Evolutionary conservation across 2,329 filamentous ascomycete genomes (phyloP), one percentile per base, ranked within the genome.

Genomic region (Colletotrichum lentis): DNA sequence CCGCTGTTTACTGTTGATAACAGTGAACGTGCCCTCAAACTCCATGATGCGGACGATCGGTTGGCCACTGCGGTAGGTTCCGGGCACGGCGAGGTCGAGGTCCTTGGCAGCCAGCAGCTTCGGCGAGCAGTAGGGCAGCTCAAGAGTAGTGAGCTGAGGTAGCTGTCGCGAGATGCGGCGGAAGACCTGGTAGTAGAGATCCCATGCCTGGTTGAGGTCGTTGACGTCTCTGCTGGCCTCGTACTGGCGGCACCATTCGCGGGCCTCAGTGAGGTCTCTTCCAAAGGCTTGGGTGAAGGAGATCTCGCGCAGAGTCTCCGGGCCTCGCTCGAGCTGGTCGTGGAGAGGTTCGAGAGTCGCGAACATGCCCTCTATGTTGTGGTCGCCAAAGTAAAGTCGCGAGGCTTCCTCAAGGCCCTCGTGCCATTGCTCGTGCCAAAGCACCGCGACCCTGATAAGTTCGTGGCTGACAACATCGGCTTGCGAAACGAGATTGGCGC

Each of bases 401-500:
- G 94, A 97, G 1, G 96, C 96, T 81, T 99, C 96, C 79, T 99
- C 96, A 18, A 99, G 85, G 35, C 92, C 96, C 79, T 99, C 96
- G 73, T 99, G 96, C 96, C 96, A 99, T 72, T 97, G 91, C 76
- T 99, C 96, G 76, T 99, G 96, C 96, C 96, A 99, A 27, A 99
- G 80, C 2, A 99, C 95, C 18, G 96, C 96, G 67, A 99, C 96
- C 59, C 96, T 90, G 75, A 99, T 98, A 64, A 99, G 88, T 77
- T 99, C 96, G 75, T 96, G 92, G 77, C 95, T 98, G 72, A 99
- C 94, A 54, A 94, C 85, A 76, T 97, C 95, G 43, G 96, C 96
- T 79, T 99, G 96, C 72, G 97, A 93, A 10, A 99, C 96, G 43
- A 99, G 86, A 73, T 89, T 91, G 22, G 93, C 90, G 76, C 94